A percentile compares a stretch with the other conserved stretches of the same genome.
phyloP scores from a whole-genome alignment of 495 filamentous ascomycete genomes.

The Neurospora sp. region DNA sequence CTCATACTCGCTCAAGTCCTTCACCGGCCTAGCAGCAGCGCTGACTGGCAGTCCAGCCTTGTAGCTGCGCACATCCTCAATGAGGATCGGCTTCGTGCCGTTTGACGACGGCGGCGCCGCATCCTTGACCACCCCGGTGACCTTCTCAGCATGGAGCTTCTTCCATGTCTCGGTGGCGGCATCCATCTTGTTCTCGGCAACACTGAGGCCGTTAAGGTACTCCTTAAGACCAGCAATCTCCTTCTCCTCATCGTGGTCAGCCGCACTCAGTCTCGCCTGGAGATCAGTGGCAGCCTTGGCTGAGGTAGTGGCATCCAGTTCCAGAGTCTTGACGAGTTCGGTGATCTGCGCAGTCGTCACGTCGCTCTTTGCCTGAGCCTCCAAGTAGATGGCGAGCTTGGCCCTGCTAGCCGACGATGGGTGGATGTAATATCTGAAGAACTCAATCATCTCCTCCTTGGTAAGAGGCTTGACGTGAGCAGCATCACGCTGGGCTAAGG shows the following conservation, averaged over 20 bases:
- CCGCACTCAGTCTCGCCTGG: conserved; percentile 24
- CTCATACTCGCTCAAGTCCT: conserved; percentile 69
- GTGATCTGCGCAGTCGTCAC: conserved; percentile 42
- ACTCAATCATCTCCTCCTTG: conserved; percentile 68
- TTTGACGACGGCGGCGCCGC: conserved; percentile 31
- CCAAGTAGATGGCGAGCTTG: conserved; percentile 74
- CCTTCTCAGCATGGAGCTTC: conserved; percentile 42
- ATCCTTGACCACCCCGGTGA: conserved; percentile 28
- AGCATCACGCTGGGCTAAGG: conserved; percentile 62
- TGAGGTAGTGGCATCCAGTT: conserved; percentile 8
- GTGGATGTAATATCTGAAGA: conserved; percentile 67
- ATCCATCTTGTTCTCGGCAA: conserved; percentile 24
- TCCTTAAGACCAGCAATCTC: conserved; percentile 25
- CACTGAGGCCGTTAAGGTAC: conserved; percentile 24
- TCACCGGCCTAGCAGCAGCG: conserved; percentile 58
- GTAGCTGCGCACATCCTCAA: conserved; percentile 66
- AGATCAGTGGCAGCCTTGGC: conserved; percentile 21
- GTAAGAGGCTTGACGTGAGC: conserved; percentile 61
- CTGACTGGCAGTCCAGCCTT: conserved; percentile 62
- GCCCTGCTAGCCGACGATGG: conserved; percentile 63
- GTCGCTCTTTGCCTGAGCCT: conserved; percentile 52
- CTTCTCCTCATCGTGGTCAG: conserved; percentile 21
- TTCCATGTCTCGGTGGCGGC: conserved; percentile 23
- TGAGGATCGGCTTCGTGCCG: conserved; percentile 38
- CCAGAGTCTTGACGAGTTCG: conserved; percentile 34